Conservation (phyloP, 805 yeast species). For the Wickerhamomyces mucosus region DNA sequence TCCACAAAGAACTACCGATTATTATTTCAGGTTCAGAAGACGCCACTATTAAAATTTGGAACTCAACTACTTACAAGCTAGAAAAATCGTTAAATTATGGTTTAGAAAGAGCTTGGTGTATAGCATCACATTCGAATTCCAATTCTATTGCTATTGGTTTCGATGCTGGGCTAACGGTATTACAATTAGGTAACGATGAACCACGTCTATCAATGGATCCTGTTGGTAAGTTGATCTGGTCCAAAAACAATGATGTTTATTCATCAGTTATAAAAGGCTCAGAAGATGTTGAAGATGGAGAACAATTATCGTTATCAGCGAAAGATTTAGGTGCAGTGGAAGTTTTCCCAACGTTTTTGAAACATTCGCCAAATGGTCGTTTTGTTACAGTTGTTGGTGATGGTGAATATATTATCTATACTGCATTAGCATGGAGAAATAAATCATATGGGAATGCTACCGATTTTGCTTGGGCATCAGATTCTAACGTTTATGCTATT, state of each 20-base stretch:
- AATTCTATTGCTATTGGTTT: constrained; percentile 86
- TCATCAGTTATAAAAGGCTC: constrained; percentile 69
- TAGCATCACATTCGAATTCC: constrained; percentile 58
- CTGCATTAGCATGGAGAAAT: constrained; percentile 97
- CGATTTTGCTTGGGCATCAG: constrained; percentile 94
- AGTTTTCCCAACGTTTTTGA: constrained; percentile 77
- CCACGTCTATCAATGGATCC: constrained; percentile 92
- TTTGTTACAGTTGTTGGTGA: constrained; percentile 96
- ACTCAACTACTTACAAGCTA: constrained; percentile 83
- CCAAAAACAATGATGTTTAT: constrained; percentile 77
- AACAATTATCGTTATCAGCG: constrained; percentile 60
- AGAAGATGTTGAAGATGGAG: constrained; percentile 72
- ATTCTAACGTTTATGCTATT: constrained; percentile 78
- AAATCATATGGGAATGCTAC: constrained; percentile 84
- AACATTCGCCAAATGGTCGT: constrained; percentile 95
- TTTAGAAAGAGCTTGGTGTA: constrained; percentile 96
- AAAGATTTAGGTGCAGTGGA: constrained; percentile 95
- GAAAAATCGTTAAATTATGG: constrained; percentile 89
- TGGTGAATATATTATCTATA: constrained; percentile 92
- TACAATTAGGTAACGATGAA: constrained; percentile 87
- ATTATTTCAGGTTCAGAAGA: constrained; percentile 97
- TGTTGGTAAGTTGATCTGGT: constrained; percentile 85
- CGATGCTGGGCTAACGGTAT: constrained; percentile 86
- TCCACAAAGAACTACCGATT: constrained; percentile 95
- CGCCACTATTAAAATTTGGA: constrained; percentile 91